Evolutionary conservation across 2,329 filamentous ascomycete genomes (phyloP), one percentile per base, ranked within the genome.

Genomic region (Helotiales sp.): DNA sequence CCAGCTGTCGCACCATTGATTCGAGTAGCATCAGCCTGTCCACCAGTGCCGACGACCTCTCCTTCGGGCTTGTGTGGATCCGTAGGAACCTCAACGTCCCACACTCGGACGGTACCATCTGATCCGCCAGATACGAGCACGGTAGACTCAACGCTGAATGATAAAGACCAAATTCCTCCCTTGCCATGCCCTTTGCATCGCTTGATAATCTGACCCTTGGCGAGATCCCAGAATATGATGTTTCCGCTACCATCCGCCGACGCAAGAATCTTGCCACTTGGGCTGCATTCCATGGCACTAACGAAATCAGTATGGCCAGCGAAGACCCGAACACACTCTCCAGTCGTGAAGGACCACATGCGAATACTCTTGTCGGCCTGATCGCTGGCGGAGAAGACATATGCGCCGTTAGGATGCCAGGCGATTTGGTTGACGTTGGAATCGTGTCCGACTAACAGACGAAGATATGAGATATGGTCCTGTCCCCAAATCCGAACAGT

Each of bases 311-410:
- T 91, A 77, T 99, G 96, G 0, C 96, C 96, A 0, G 92, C 93
- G 77, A 98, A 97, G 75, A 98, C 88, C 28, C 96, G 91, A 5
- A 97, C 92, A 40, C 93, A 93, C 69, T 90, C 89, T 30, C 96
- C 96, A 8, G 91, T 95, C 11, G 89, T 86, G n/a, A 97, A 87
- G 10, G 93, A 90, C 96, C 96, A 99, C 95, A 99, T 98, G 32
- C 96, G 90, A 37, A 98, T 92, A 0, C 93, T 96, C 79, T 95
- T 95, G 79, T 99, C 88, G 6, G 84, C 87, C 76, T 89, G 94
- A 72, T 92, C 92, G 13, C 93, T 96, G 3, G 92, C 93, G 0
- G 96, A 97, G 79, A 99, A 97, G 52, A 97, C 83, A 74, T 98
- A 99, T 6, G 91, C 88, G 20, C 93, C 93, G 77, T 99, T 99